These are phyloP conservation scores for Mrakia hoshinonis DNA, from an alignment of 768 basidiomycete species.

Conservation along the genomic window DNA sequence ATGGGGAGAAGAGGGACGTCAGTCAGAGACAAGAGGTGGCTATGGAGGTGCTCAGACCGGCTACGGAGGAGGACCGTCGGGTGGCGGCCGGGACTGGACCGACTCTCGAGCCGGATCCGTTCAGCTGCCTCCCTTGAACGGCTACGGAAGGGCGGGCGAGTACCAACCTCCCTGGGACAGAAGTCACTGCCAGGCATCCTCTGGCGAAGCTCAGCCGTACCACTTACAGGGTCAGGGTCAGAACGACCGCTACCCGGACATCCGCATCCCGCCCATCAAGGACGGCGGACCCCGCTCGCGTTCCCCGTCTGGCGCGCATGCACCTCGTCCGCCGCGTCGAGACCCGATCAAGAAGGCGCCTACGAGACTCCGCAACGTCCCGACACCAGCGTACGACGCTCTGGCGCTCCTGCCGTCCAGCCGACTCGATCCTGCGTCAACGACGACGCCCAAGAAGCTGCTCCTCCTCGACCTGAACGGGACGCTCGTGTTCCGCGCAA, in stretches of 20 bases:
- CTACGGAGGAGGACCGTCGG: background rate
- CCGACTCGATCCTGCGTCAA: background rate
- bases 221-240: too few species aligned
- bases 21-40: background rate
- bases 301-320: background rate
- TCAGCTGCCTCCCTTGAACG: too few species aligned
- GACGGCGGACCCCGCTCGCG: background rate
- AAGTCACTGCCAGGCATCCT: too few species aligned
- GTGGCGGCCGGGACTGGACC: background rate
- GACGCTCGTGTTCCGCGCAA: slow-evolving; percentile 25
- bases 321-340: background rate
- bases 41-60: background rate
- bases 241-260: background rate
- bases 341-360: background rate
- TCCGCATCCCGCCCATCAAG: background rate
- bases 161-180: too few species aligned
- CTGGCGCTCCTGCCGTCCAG: background rate
- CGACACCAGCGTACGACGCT: slow-evolving; percentile 1
- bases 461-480: slow-evolving; percentile 31
- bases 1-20: background rate
- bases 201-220: too few species aligned
- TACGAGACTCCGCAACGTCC: background rate
- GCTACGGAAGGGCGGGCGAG: too few species aligned
- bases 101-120: too few species aligned
- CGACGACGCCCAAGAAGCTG: background rate